A percentile compares a stretch with the other conserved stretches of the same genome.
These are phyloP conservation scores for Kwoniella heveanensis DNA, from an alignment of 768 basidiomycete genomes.

Conservation along the genomic window DNA sequence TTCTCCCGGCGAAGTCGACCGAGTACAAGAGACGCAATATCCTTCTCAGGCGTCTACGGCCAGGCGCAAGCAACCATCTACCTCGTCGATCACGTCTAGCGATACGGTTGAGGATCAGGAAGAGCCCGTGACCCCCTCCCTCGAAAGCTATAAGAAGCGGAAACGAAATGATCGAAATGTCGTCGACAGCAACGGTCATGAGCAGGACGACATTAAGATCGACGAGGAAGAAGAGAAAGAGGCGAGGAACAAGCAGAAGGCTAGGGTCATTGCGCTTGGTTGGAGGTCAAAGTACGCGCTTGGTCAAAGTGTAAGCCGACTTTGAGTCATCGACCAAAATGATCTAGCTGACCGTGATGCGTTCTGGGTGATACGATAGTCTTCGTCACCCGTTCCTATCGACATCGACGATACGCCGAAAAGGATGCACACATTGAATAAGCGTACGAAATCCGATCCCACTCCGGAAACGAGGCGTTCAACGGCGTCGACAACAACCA, in stretches of 20 bases:
- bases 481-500: neutral
- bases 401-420: slow-evolving; percentile 8
- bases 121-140: slow-evolving; percentile 28
- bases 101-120: slow-evolving; percentile 39
- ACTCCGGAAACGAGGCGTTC: too few relatives aligned
- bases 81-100: slow-evolving; percentile 14
- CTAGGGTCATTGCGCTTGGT: slow-evolving; percentile 33
- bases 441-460: slow-evolving; percentile 14
- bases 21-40: neutral
- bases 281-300: slow-evolving; percentile 43
- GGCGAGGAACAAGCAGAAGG: slow-evolving; percentile 24
- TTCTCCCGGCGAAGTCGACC: neutral
- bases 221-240: slow-evolving; percentile 26
- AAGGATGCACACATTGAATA: neutral
- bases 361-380: neutral
- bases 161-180: slow-evolving; percentile 24
- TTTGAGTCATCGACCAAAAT: too few relatives aligned
- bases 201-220: slow-evolving; percentile 11
- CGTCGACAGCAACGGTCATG: slow-evolving; percentile 9
- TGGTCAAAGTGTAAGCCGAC: slow-evolving; percentile 18
- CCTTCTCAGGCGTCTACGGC: neutral
- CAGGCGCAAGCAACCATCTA: neutral
- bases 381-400: slow-evolving; percentile 10
- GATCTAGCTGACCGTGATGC: neutral
- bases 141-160: slow-evolving; percentile 15